These are phyloP conservation scores for Psilocybe cyanescens DNA, from an alignment of 768 basidiomycete species.

Conservation along the genomic window DNA sequence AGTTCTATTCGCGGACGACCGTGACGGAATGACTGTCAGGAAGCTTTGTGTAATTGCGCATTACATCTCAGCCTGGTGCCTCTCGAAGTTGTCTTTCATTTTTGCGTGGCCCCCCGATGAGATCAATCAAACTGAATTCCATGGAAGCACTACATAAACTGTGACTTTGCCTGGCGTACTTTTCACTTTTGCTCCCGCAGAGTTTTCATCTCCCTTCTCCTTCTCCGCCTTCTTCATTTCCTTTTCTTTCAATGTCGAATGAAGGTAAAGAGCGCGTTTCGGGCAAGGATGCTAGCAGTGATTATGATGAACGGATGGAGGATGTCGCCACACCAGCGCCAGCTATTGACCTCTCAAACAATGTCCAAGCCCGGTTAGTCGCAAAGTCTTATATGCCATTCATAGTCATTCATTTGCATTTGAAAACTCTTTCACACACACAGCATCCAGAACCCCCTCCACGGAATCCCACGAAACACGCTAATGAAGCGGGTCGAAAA, in stretches of 20 bases:
- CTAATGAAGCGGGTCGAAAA: slow-evolving; percentile 62
- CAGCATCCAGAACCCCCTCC: slow-evolving; percentile 50
- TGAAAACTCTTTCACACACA: background rate
- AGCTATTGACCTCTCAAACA: slow-evolving; percentile 38
- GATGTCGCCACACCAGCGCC: background rate
- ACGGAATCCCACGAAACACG: slow-evolving; percentile 60
- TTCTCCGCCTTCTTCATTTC: slow-evolving; percentile 16
- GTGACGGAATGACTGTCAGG: background rate
- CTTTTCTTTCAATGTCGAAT: slow-evolving; percentile 28
- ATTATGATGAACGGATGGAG: slow-evolving; percentile 30
- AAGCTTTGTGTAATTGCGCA: background rate
- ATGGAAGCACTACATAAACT: slow-evolving; percentile 24
- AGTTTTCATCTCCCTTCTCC: background rate
- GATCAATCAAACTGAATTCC: slow-evolving; percentile 1
- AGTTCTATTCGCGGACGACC: background rate
- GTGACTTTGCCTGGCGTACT: slow-evolving; percentile 10
- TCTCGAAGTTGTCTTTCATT: background rate
- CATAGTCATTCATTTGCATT: background rate
- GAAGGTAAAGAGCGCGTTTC: slow-evolving; percentile 23
- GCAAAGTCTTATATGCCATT: background rate
- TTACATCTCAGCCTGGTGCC: background rate
- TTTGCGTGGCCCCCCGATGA: background rate
- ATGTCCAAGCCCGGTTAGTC: slow-evolving; percentile 44
- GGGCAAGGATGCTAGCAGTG: slow-evolving; percentile 15
- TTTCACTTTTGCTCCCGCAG: slow-evolving; percentile 22